Evolutionary conservation across 768 basidiomycete genomes (phyloP).

Genomic region (Saitozyma sp.): DNA sequence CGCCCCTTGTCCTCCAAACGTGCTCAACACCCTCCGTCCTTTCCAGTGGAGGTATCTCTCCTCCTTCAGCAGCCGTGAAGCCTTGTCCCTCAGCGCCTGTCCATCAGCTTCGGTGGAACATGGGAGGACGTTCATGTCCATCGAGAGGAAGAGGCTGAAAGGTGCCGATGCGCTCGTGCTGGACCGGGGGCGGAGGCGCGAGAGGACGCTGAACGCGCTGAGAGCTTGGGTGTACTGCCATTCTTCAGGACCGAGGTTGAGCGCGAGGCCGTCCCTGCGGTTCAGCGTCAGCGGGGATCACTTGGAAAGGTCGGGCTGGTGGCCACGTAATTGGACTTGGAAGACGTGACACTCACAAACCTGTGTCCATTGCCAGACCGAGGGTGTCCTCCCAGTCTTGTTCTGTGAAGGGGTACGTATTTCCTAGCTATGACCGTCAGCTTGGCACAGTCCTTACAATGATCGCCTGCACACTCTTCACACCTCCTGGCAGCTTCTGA

Average conservation of each 20-base stretch:
- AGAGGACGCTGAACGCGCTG: constrained; percentile 28
- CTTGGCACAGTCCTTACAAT: too few species aligned
- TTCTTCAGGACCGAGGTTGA: constrained; percentile 51
- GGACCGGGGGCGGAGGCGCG: background rate
- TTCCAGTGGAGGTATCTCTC: constrained; percentile 25
- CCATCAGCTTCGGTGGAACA: constrained; percentile 20
- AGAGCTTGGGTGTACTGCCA: constrained; percentile 52
- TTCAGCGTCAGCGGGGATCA: background rate
- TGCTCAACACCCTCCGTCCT: constrained; percentile 36
- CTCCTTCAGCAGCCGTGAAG: constrained; percentile 17
- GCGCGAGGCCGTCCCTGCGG: constrained; percentile 48
- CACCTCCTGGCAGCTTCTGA: too few species aligned
- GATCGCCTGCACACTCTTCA: too few species aligned
- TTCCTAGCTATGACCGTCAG: constrained; percentile 42
- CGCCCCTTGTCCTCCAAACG: constrained; percentile 48
- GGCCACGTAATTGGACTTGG: background rate
- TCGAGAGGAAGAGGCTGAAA: constrained; percentile 38
- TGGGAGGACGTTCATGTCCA: constrained; percentile 52
- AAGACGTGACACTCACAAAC: constrained; percentile 25
- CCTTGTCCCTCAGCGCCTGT: constrained; percentile 14
- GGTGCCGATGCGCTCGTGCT: background rate
- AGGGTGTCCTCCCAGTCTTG: constrained; percentile 43
- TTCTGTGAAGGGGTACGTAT: constrained; percentile 48
- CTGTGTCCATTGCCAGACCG: constrained; percentile 42
- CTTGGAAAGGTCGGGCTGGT: background rate